A percentile compares a stretch with the other conserved stretches of the same genome.
phyloP scores from a whole-genome alignment of 2,329 filamentous ascomycete species.

The Phoma herbarum region DNA sequence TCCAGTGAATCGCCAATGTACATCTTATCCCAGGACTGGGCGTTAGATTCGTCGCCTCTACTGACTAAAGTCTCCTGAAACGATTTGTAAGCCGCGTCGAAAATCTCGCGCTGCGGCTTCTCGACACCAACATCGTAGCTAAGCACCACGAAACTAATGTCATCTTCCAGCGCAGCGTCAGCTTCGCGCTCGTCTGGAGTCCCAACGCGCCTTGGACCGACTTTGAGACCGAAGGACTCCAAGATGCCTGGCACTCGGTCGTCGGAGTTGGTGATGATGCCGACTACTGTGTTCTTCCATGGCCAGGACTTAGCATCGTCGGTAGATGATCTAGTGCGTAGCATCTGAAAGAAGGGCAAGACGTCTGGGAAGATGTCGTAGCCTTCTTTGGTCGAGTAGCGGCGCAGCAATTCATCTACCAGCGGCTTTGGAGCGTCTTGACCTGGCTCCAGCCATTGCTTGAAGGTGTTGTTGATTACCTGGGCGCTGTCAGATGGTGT shows the following conservation, averaged over 20 bases:
- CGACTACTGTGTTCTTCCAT: slow-evolving; percentile 58
- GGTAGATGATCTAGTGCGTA: slow-evolving; percentile 42
- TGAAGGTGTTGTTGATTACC: slow-evolving; percentile 63
- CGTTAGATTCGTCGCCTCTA: slow-evolving; percentile 13
- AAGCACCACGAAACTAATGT: slow-evolving; percentile 67
- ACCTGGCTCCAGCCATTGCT: slow-evolving; percentile 35
- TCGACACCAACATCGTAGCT: slow-evolving; percentile 70
- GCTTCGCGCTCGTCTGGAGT: slow-evolving; percentile 29
- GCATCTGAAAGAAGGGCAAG: slow-evolving; percentile 54
- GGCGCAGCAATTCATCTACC: slow-evolving; percentile 58
- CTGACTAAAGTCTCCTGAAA: slow-evolving; percentile 45
- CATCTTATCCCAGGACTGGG: slow-evolving; percentile 52
- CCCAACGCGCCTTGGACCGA: slow-evolving; percentile 46
- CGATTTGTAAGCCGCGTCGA: slow-evolving; percentile 62
- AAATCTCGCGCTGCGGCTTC: slow-evolving; percentile 67
- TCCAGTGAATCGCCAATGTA: slow-evolving; percentile 65
- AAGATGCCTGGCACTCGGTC: slow-evolving; percentile 65
- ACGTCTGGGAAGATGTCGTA: slow-evolving; percentile 62
- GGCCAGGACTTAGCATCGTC: slow-evolving; percentile 33
- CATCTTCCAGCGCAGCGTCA: slow-evolving; percentile 33
- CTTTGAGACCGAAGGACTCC: slow-evolving; percentile 61
- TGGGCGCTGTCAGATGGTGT: slow-evolving; percentile 11
- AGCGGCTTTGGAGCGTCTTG: slow-evolving; percentile 57
- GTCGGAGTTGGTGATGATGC: slow-evolving; percentile 71
- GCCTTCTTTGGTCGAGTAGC: slow-evolving; percentile 63